Conservation (phyloP, 2,329 filamentous ascomycete genomes). For the Decorospora gaudefroyi region DNA sequence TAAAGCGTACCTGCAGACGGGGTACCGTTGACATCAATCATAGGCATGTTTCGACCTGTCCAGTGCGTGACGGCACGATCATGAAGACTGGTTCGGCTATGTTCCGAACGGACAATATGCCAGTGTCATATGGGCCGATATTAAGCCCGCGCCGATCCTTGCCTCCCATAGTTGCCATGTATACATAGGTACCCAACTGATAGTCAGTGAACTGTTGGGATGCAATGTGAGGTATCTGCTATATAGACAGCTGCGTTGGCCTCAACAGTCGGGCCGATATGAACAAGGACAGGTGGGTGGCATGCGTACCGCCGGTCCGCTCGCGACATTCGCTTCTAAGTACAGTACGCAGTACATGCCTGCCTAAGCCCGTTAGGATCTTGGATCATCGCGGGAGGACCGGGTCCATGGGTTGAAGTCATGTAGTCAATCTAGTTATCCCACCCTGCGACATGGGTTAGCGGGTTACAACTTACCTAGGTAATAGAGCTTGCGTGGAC, state of each 20-base stretch:
- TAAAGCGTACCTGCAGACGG: constrained; percentile 36
- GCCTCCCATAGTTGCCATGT: constrained; percentile 8
- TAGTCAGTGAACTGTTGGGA: constrained; percentile 6
- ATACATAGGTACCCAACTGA: constrained; percentile 7
- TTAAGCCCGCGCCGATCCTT: constrained; percentile 23
- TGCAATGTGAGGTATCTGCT: constrained; percentile 2
- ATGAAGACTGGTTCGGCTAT: constrained; percentile 28
- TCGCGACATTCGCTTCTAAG: constrained; percentile 5
- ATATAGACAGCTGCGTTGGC: constrained; percentile 2
- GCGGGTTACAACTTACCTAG: no score
- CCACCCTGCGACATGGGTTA: constrained; percentile 13
- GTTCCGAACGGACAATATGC: constrained; percentile 29
- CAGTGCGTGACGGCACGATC: constrained; percentile 10
- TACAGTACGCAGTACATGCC: constrained; percentile 10
- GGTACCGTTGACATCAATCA: constrained; percentile 20
- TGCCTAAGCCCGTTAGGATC: constrained; percentile 14
- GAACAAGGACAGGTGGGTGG: constrained; percentile 1
- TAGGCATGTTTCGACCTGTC: constrained; percentile 24
- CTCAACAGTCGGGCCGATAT: constrained; percentile 1
- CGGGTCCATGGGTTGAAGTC: constrained; percentile 20
- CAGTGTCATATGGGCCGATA: constrained; percentile 25
- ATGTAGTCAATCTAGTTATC: constrained; percentile 18
- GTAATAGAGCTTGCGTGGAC: no score
- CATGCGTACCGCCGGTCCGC: not conserved
- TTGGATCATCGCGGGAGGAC: constrained; percentile 21